These are phyloP conservation scores for Mycena maculata DNA, from an alignment of 768 basidiomycete species.

Conservation along the genomic window DNA sequence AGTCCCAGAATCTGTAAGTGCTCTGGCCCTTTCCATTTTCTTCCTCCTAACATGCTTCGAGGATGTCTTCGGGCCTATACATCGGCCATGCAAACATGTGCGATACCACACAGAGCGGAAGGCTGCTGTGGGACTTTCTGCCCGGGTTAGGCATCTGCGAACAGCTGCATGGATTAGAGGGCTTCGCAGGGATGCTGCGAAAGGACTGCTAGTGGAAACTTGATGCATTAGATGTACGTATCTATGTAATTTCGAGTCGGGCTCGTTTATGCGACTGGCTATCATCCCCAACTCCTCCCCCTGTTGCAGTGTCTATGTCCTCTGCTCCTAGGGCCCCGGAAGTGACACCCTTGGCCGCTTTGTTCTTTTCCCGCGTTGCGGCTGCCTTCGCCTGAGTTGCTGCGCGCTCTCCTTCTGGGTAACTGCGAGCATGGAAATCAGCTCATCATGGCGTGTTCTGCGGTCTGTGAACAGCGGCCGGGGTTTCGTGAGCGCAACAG, in stretches of 20 bases:
- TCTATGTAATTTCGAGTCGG: background rate
- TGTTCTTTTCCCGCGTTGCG: background rate
- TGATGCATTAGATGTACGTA: background rate
- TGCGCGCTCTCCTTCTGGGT: background rate
- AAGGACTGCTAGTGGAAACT: background rate
- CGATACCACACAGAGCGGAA: background rate
- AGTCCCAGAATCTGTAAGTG: background rate
- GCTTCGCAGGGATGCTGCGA: background rate
- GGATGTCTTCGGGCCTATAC: constrained; percentile 2
- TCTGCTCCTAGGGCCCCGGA: no score
- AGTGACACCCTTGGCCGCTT: background rate
- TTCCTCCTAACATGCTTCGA: background rate
- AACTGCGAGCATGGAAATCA: background rate
- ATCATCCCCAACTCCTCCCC: background rate
- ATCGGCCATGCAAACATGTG: background rate
- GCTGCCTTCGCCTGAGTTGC: background rate
- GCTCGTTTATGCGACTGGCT: background rate
- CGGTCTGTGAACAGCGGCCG: background rate
- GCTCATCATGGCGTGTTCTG: background rate
- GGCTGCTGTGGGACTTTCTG: background rate
- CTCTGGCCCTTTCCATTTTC: background rate
- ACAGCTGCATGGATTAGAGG: background rate
- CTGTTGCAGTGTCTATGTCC: no score
- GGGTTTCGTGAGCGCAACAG: background rate
- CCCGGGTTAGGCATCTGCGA: background rate